Percentiles rank a stretch among this genome's conserved stretches.
Conservation (phyloP, 1,139 yeast species). For the Taphrina betulina region DNA sequence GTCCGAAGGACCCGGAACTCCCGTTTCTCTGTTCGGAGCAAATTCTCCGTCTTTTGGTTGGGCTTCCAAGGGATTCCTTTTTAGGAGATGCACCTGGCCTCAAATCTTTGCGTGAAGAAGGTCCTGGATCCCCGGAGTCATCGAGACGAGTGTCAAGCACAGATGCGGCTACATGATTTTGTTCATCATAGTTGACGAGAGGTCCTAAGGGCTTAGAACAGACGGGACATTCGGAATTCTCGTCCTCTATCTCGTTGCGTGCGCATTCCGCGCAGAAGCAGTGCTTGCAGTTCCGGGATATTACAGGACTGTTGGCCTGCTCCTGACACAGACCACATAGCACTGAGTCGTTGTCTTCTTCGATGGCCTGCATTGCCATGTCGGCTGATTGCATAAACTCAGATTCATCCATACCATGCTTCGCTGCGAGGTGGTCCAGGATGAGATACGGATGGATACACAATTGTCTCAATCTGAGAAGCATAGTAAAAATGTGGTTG, state of each 20-base stretch:
- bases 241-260: conserved; percentile 65
- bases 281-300: conserved; percentile 82
- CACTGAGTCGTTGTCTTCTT: conserved; percentile 45
- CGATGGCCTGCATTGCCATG: conserved; percentile 42
- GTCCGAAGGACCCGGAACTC: no score
- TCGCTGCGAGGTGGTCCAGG: conserved; percentile 42
- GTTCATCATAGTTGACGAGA: conserved; percentile 65
- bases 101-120: no score
- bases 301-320: conserved; percentile 96
- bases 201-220: conserved; percentile 92
- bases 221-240: conserved; percentile 80
- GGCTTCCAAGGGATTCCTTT: no score
- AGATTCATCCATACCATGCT: not conserved
- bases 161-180: conserved; percentile 67
- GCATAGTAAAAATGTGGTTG: conserved; percentile 91
- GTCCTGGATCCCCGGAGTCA: no score
- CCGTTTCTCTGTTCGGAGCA: no score
- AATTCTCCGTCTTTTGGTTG: no score
- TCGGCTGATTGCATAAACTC: conserved; percentile 2
- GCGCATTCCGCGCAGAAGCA: conserved; percentile 88
- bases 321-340: conserved; percentile 94
- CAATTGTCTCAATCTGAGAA: conserved; percentile 93
- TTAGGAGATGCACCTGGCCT: no score
- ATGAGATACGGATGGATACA: conserved; percentile 98
- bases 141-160: no score